phyloP scores from a whole-genome alignment of 371 early-diverging fungal genomes.

The Lichtheimia hyalospora region DNA sequence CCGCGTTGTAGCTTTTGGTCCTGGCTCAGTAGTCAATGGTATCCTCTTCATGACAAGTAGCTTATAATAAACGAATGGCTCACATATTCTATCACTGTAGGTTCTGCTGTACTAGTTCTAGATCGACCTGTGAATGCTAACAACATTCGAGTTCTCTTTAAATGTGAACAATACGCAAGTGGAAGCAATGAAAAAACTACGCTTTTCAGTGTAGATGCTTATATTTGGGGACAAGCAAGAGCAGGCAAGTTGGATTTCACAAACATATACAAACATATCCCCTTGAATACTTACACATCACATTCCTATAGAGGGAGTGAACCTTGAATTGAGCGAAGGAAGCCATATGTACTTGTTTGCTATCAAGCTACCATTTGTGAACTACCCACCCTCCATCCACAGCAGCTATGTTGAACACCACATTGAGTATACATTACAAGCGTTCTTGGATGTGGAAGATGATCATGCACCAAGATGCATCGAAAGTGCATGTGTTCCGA shows the following conservation, averaged over 20 bases:
- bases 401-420: constrained; percentile 32
- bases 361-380: constrained; percentile 37
- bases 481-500: constrained; percentile 18
- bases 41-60: constrained; percentile 22
- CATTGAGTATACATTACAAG: constrained; percentile 42
- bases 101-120: constrained; percentile 33
- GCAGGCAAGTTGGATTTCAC: constrained; percentile 4
- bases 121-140: constrained; percentile 30
- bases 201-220: constrained; percentile 14
- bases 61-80: neutral
- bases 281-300: neutral
- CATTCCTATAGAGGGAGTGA: constrained; percentile 6
- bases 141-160: constrained; percentile 32
- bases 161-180: constrained; percentile 26
- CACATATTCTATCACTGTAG: constrained; percentile 11
- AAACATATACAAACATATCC: too few species aligned
- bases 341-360: constrained; percentile 47
- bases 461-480: constrained; percentile 9
- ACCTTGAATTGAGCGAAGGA: constrained; percentile 19
- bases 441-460: constrained; percentile 23
- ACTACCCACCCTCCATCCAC: constrained; percentile 43
- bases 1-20: constrained; percentile 43
- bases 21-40: constrained; percentile 45
- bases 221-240: constrained; percentile 14
- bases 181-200: constrained; percentile 2